Base-by-base conservation (phyloP, 192 early-diverging fungal genomes). In the Coemansia sp. region DNA sequence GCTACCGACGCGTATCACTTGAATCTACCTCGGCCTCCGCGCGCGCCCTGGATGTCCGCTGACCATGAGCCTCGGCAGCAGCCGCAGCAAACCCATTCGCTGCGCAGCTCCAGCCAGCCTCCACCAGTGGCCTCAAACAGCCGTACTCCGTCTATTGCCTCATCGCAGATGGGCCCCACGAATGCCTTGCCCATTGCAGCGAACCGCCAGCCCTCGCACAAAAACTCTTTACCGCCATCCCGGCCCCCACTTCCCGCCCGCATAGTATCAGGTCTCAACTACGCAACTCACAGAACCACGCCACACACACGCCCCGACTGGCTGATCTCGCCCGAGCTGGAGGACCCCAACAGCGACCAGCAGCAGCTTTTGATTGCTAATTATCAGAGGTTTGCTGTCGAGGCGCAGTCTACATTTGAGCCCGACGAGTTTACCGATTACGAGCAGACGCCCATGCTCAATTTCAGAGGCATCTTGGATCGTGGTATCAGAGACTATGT, bases 381-480 rank as follows among this genome's bases (percentile, higher is more conserved):
- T 43, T 82, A 82, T 70, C 79, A 82, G 63, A 51, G 74, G 6
- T 76, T 64, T 24, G 79, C 79, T 0, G 69, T 76, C 0, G 79
- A 82, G 42, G 69, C 70, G n/a, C 79, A 82, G 58, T 76, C 73
- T 5, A 76, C 43, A 9, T 75, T 82, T 57, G 73, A 61, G 37
- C 59, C 79, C 0, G 79, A 82, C 46, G 66, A 72, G 62, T 63
- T 63, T 36, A 93, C 90, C 0, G 89, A 93, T 63, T 93, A 89
- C 60, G 69, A 61, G 57, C 86, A 93, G 66, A 89, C 91, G 20
- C 90, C 91, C 11, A 93, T 93, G 90, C 86, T 89, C 0, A 74
- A 90, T 23, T 86, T 87, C 40, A 43, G 75, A 18, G 91, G 91
- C n/a, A 83, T 93, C 8, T 71, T 93, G 46, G 90, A 93, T 63